Evolutionary conservation across 2,329 filamentous ascomycete species (phyloP).

Genomic region (Sporothrix brunneoviolacea): DNA sequence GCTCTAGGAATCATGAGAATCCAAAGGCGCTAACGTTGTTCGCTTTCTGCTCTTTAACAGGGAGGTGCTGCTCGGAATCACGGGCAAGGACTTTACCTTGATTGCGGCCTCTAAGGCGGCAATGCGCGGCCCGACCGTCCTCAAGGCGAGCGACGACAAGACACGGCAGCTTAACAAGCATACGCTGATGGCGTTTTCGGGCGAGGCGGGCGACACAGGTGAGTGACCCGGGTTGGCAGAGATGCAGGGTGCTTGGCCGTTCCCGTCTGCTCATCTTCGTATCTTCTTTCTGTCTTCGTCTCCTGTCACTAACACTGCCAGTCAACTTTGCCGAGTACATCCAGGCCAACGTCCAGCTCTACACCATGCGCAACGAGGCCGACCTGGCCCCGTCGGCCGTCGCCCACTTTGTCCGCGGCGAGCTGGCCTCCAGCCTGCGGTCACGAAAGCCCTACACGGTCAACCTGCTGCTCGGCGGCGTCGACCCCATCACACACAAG

Average conservation of each 20-base stretch:
- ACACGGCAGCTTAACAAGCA: slow-evolving; percentile 87
- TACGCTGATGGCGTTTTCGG: slow-evolving; percentile 90
- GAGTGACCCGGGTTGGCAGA: neutral
- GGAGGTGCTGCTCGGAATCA: slow-evolving; percentile 97
- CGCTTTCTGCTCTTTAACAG: slow-evolving; percentile 38
- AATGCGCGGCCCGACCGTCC: slow-evolving; percentile 93
- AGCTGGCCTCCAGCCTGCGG: slow-evolving; percentile 84
- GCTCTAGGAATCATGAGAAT: too few species aligned
- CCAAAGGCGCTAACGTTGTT: neutral
- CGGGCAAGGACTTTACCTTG: slow-evolving; percentile 98
- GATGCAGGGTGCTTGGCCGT: neutral
- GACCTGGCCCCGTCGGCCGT: slow-evolving; percentile 85
- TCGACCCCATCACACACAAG: slow-evolving; percentile 86
- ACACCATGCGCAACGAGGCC: slow-evolving; percentile 95
- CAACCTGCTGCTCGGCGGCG: slow-evolving; percentile 89
- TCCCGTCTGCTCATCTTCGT: neutral
- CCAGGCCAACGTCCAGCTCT: slow-evolving; percentile 95
- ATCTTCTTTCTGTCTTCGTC: neutral
- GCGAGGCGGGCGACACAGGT: slow-evolving; percentile 95
- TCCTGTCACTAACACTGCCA: slow-evolving; percentile 37
- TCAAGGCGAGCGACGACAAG: slow-evolving; percentile 96
- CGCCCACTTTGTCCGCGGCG: slow-evolving; percentile 86
- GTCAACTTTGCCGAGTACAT: slow-evolving; percentile 99
- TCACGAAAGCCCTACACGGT: slow-evolving; percentile 94
- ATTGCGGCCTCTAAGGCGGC: slow-evolving; percentile 95